phyloP scores from a whole-genome alignment of 1,284 basidiomycete genomes.

The Sanghuangporus sanghuang region DNA sequence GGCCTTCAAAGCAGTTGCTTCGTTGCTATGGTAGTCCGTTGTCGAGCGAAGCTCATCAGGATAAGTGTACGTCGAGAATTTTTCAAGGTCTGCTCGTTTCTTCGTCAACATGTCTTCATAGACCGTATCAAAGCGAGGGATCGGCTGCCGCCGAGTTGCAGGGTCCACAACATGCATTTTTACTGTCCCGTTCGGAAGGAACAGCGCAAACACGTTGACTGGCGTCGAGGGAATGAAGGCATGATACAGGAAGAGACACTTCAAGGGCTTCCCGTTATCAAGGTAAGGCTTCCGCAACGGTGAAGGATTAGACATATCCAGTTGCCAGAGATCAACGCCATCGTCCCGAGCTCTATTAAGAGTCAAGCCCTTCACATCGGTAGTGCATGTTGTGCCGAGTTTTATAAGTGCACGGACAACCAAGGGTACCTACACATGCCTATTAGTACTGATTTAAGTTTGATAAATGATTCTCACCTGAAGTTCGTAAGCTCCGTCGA shows the following conservation, averaged over 20 bases:
- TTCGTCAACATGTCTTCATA: conserved; percentile 60
- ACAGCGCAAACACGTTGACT: conserved; percentile 89
- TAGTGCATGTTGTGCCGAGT: conserved; percentile 79
- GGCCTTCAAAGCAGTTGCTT: conserved; percentile 78
- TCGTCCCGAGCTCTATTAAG: conserved; percentile 81
- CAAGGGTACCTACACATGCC: conserved; percentile 66
- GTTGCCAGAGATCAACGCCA: conserved; percentile 83
- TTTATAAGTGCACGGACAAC: conserved; percentile 79
- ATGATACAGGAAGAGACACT: conserved; percentile 93
- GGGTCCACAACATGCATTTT: conserved; percentile 90
- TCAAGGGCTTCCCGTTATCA: conserved; percentile 64
- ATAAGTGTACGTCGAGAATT: conserved; percentile 59
- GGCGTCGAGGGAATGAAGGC: conserved; percentile 67
- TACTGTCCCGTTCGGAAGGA: conserved; percentile 68
- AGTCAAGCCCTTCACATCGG: conserved; percentile 65
- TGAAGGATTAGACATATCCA: conserved; percentile 59
- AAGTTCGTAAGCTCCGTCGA: conserved; percentile 93
- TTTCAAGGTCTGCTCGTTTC: conserved; percentile 36
- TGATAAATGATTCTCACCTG: conserved; percentile 49
- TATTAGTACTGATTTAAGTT: conserved; percentile 11
- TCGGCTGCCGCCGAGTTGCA: conserved; percentile 77
- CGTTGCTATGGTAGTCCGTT: conserved; percentile 76
- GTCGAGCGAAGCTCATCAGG: conserved; percentile 66
- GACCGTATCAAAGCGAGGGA: conserved; percentile 70
- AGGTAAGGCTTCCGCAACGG: conserved; percentile 73